These are phyloP conservation scores for Tolypocladium ophioglossoides DNA, from an alignment of 2,329 filamentous ascomycete genomes.

Conservation along the genomic window DNA sequence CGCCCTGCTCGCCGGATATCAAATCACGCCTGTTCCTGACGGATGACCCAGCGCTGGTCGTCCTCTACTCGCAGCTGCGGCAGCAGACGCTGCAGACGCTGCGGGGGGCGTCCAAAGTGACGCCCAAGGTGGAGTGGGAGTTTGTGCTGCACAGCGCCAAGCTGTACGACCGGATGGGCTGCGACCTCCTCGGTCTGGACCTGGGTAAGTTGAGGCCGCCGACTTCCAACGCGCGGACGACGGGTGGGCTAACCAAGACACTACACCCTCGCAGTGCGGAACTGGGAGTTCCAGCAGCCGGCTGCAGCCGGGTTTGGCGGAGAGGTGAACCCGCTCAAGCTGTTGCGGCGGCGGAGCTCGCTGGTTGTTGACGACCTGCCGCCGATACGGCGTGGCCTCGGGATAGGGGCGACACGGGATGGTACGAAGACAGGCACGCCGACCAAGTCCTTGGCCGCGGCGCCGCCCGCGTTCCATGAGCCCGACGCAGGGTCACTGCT, in stretches of 20 bases:
- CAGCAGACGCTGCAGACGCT: constrained; percentile 75
- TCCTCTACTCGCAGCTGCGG: constrained; percentile 78
- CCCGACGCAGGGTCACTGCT: constrained; percentile 82
- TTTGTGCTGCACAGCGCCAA: constrained; percentile 81
- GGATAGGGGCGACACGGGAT: constrained; percentile 9
- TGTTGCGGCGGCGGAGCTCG: constrained; percentile 62
- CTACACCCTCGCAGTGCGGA: constrained; percentile 43
- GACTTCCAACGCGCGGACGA: background rate
- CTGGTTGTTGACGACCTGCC: constrained; percentile 71
- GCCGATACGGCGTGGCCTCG: constrained; percentile 30
- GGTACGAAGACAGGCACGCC: constrained; percentile 18
- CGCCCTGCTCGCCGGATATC: constrained; percentile 56
- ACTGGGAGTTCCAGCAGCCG: constrained; percentile 68
- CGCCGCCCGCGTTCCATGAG: constrained; percentile 77
- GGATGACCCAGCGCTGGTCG: constrained; percentile 81
- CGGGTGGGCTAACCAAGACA: constrained; percentile 7
- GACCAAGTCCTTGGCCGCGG: constrained; percentile 35
- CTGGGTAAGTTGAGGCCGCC: constrained; percentile 47
- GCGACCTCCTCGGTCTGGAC: constrained; percentile 79
- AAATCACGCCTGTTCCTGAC: constrained; percentile 72
- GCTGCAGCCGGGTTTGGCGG: constrained; percentile 26
- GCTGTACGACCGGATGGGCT: constrained; percentile 85
- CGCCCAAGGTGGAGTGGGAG: constrained; percentile 71
- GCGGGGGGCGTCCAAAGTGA: constrained; percentile 72
- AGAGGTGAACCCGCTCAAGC: constrained; percentile 52